These are phyloP conservation scores for Penicillium verrucosum DNA, from an alignment of 2,329 filamentous ascomycete species.

Conservation along the genomic window DNA sequence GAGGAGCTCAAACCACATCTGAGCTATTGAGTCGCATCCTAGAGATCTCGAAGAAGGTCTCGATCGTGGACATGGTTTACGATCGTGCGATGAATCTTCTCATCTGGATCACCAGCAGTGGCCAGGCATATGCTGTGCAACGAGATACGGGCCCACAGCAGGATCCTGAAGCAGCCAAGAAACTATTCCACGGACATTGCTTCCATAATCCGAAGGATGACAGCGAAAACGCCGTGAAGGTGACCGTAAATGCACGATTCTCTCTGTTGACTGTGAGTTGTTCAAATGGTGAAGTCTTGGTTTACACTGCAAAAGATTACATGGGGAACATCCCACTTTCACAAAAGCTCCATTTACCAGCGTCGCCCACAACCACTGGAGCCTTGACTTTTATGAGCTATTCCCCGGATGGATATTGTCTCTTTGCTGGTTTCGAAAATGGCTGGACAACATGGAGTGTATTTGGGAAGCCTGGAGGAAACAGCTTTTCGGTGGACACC, in stretches of 20 bases:
- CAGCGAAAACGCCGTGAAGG: conserved; percentile 63
- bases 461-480: conserved; percentile 84
- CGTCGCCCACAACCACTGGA: conserved; percentile 66
- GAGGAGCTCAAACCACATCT: conserved; percentile 80
- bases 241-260: conserved; percentile 89
- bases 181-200: conserved; percentile 83
- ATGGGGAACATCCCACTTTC: conserved; percentile 87
- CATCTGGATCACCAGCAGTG: conserved; percentile 87
- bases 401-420: conserved; percentile 92
- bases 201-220: conserved; percentile 71
- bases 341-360: conserved; percentile 69
- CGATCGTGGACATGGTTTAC: conserved; percentile 80
- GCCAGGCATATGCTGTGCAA: conserved; percentile 87
- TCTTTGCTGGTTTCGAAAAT: conserved; percentile 87
- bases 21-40: conserved; percentile 83
- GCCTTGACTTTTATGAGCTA: conserved; percentile 72
- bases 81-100: conserved; percentile 95
- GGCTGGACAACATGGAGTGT: conserved; percentile 98
- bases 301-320: conserved; percentile 94
- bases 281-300: conserved; percentile 70
- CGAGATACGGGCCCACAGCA: conserved; percentile 48
- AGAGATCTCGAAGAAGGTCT: conserved; percentile 76
- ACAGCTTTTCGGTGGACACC: conserved; percentile 72
- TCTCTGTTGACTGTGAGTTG: conserved; percentile 89
- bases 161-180: conserved; percentile 53